Percentiles rank a stretch among this genome's conserved stretches.
Conservation (phyloP, 192 early-diverging fungal genomes). For the Podila horticola region DNA sequence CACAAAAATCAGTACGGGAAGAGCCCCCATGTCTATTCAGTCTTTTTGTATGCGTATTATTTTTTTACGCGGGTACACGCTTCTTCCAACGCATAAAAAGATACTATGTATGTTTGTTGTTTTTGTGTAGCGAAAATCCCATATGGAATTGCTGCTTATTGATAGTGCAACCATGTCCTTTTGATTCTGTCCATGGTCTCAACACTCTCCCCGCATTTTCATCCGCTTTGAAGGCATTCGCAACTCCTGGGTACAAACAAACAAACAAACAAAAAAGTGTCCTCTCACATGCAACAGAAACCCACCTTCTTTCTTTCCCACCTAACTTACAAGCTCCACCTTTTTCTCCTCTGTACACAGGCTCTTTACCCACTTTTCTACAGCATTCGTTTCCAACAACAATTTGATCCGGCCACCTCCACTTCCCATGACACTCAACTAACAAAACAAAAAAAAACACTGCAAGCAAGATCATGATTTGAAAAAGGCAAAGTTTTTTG, state of each 20-base stretch:
- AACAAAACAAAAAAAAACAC: not conserved
- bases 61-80: too few relatives aligned
- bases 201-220: too few relatives aligned
- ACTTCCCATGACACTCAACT: not conserved
- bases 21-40: too few relatives aligned
- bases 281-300: constrained; percentile 2
- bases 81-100: too few relatives aligned
- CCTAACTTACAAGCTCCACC: not conserved
- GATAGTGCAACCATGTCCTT: constrained; percentile 10
- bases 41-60: too few relatives aligned
- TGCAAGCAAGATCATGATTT: not conserved
- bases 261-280: not conserved
- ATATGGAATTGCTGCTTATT: constrained; percentile 11
- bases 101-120: too few relatives aligned
- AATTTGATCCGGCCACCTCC: not conserved
- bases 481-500: constrained; percentile 9
- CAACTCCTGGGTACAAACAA: not conserved
- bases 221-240: not conserved
- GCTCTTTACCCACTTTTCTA: too few relatives aligned
- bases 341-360: too few relatives aligned
- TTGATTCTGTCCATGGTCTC: too few relatives aligned
- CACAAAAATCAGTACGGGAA: too few relatives aligned
- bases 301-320: not conserved
- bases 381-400: too few relatives aligned
- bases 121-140: not conserved